These are phyloP conservation scores for Backusella sp. DNA, from an alignment of 192 early-diverging fungal genomes.

Conservation along the genomic window DNA sequence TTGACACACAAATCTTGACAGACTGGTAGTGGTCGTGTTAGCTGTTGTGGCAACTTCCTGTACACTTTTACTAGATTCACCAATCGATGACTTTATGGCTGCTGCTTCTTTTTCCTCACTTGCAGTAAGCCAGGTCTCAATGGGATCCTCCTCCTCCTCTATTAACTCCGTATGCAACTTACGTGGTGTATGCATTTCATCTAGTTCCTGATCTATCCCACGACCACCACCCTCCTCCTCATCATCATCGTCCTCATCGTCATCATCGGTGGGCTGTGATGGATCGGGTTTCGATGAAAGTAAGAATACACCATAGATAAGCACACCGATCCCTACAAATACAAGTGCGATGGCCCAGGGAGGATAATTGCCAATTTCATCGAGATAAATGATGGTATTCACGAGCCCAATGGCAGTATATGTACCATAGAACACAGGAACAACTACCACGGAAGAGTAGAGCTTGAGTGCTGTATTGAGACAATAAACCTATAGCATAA, in stretches of 20 bases:
- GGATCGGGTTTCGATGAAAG: constrained; percentile 40
- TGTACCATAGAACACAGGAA: constrained; percentile 58
- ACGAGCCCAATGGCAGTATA: constrained; percentile 55
- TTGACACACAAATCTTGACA: constrained; percentile 4
- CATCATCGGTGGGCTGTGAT: not conserved
- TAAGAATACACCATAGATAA: constrained; percentile 55
- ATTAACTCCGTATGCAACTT: not conserved
- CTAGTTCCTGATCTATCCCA: constrained; percentile 16
- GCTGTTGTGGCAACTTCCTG: not conserved
- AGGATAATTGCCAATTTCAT: constrained; percentile 49
- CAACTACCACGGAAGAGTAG: constrained; percentile 57
- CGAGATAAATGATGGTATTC: constrained; percentile 58
- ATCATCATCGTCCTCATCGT: not conserved
- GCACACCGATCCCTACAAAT: constrained; percentile 46
- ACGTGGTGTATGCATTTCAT: constrained; percentile 6
- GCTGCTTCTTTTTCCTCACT: constrained; percentile 24
- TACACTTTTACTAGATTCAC: constrained; percentile 17
- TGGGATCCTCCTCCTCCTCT: not conserved
- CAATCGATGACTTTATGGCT: not conserved
- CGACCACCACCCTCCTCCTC: not conserved
- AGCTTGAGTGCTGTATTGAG: constrained; percentile 56
- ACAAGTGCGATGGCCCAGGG: constrained; percentile 49
- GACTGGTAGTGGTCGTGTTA: not conserved
- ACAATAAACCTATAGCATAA: constrained; percentile 51
- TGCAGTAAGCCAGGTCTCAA: constrained; percentile 13